Evolutionary conservation across 768 basidiomycete genomes (phyloP).

Genomic region (Lyophyllum atratum): DNA sequence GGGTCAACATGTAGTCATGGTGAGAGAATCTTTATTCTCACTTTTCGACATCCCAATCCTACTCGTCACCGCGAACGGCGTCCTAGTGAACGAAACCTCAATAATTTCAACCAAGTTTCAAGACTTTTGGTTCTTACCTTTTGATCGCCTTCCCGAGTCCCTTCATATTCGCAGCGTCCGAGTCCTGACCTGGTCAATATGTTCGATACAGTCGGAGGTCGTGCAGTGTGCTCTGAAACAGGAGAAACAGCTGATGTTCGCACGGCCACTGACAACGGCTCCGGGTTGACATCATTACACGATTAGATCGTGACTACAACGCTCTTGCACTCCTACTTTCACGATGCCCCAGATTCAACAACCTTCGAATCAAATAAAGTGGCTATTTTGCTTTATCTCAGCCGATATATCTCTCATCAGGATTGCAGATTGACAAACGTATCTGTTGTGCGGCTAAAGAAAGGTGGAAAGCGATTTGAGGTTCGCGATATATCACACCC

Average conservation of each 20-base stretch:
- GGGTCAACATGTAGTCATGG: not conserved
- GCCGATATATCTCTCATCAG: conserved; percentile 3
- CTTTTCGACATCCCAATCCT: conserved; percentile 94
- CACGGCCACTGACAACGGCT: conserved; percentile 4
- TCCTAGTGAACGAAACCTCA: conserved; percentile 47
- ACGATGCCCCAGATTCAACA: conserved; percentile 67
- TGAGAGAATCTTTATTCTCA: conserved; percentile 36
- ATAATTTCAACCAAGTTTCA: not conserved
- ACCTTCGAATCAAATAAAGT: conserved; percentile 92
- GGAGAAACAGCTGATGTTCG: conserved; percentile 8
- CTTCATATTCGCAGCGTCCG: conserved; percentile 59
- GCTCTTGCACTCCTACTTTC: conserved; percentile 7
- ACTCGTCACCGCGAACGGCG: conserved; percentile 86
- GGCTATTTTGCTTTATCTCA: conserved; percentile 3
- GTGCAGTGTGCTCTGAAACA: conserved; percentile 12
- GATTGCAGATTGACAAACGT: conserved; percentile 88
- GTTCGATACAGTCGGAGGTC: not conserved
- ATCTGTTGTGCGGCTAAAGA: conserved; percentile 93
- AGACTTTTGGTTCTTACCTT: conserved; percentile 46
- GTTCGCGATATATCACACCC: conserved; percentile 36
- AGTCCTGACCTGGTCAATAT: not conserved
- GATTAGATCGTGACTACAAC: conserved; percentile 2
- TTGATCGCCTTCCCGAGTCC: conserved; percentile 77
- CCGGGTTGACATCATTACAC: not conserved
- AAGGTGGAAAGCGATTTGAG: conserved; percentile 97